These are phyloP conservation scores for Croton laevigatus DNA, from an alignment of 441 rosid genomes.

Conservation along the genomic window DNA sequence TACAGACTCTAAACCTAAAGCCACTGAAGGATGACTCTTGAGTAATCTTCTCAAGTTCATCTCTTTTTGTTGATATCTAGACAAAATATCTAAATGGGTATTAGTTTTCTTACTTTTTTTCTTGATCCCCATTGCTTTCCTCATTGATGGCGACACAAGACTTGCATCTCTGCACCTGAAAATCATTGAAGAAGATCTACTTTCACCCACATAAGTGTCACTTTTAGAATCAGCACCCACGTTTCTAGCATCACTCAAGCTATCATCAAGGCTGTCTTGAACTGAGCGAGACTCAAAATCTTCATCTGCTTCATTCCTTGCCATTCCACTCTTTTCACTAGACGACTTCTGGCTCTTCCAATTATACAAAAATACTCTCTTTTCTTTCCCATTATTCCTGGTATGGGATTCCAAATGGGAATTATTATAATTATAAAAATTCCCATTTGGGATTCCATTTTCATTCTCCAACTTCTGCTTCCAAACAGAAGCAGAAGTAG, in stretches of 20 bases:
- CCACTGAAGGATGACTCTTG: slow-evolving; percentile 38
- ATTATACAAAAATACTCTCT: slow-evolving; percentile 67
- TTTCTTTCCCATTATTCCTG: slow-evolving; percentile 40
- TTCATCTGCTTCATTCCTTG: slow-evolving; percentile 36
- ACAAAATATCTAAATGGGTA: slow-evolving; percentile 43
- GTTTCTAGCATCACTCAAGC: slow-evolving; percentile 70
- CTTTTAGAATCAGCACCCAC: slow-evolving; percentile 49
- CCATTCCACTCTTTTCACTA: slow-evolving; percentile 43
- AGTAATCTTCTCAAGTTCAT: slow-evolving; percentile 38
- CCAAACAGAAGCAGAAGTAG: slow-evolving; percentile 29
- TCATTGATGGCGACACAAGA: slow-evolving; percentile 48
- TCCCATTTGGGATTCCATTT: slow-evolving; percentile 24
- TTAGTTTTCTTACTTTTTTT: slow-evolving; percentile 52
- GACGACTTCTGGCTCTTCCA: slow-evolving; percentile 78
- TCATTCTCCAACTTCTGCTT: slow-evolving; percentile 26
- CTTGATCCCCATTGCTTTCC: slow-evolving; percentile 41
- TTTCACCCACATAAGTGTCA: slow-evolving; percentile 46
- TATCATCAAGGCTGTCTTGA: slow-evolving; percentile 58
- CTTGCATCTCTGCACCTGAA: slow-evolving; percentile 63
- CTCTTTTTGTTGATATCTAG: slow-evolving; percentile 49
- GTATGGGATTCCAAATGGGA: slow-evolving; percentile 33
- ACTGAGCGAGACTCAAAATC: slow-evolving; percentile 45
- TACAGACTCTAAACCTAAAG: slow-evolving; percentile 43
- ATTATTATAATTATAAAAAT: not conserved
- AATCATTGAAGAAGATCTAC: slow-evolving; percentile 45